Base-by-base conservation (phyloP, 257 asterid genomes). In the Jacaranda copaia region DNA sequence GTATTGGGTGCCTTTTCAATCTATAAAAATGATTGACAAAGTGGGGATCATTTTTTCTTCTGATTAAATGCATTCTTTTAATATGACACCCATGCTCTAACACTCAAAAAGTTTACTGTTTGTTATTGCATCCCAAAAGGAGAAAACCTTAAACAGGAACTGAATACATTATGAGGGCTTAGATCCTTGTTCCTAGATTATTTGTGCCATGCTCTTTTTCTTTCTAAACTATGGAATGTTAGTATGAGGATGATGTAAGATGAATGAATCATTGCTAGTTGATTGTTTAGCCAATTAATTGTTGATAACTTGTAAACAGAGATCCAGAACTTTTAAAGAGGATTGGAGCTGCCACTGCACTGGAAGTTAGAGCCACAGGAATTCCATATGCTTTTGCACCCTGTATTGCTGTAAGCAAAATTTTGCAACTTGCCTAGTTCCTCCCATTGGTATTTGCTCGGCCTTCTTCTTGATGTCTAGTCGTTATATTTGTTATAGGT, bases 311-410 rank as follows among this genome's bases (percentile, higher is more conserved):
- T 59, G 38, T 60, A 39, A 59, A 65, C 87, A 90, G 96, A 77
- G 96, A 89, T 84, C 94, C 92, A 6, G 82, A 77, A 8, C 91
- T 91, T 11, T 16, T 89, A 83, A 91, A 87, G 85, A 86, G 88
- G 76, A 91, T 90, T 38, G 96, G 96, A 72, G 94, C 94, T 61
- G 96, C 96, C 8, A 91, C 96, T 73, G 96, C 96, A 45, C 84
- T 86, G 49, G 96, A 91, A 91, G 87, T 91, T 59, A 89, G 96
- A 70, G 96, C 96, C 40, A 91, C 96, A 0, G 96, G 96, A 75
- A 91, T 91, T 79, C 91, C 77, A n/a, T 89, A 91, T 40, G 89
- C 86, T n/a, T 89, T 91, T 57, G 85, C 96, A 16, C 96, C 96
- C 58, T 91, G 96, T 85, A 84, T 90, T 38, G 96, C 96, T 73